phyloP scores from a whole-genome alignment of 345 rosid genomes.

The Linum usitatissimum region DNA sequence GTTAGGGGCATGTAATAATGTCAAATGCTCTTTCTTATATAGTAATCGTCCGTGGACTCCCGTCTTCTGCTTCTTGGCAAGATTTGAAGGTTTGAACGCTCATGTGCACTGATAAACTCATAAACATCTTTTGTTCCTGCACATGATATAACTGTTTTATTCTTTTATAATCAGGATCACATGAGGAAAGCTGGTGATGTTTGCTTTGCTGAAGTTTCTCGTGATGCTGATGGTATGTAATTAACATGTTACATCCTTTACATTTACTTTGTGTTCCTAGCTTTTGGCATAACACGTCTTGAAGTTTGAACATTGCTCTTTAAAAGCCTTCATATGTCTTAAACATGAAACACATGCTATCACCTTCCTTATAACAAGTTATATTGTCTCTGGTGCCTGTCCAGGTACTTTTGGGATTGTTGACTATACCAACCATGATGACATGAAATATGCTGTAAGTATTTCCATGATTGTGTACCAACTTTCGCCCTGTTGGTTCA shows the following conservation, averaged over 20 bases:
- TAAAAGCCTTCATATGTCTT: neutral
- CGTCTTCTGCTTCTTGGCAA: slow-evolving; percentile 98
- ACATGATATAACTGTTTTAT: slow-evolving; percentile 4
- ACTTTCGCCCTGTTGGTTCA: neutral
- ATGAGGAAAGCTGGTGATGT: slow-evolving; percentile 98
- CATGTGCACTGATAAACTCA: slow-evolving; percentile 1
- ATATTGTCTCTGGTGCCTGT: slow-evolving; percentile 1
- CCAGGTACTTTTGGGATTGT: slow-evolving; percentile 87
- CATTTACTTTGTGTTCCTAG: neutral
- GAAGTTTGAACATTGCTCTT: neutral
- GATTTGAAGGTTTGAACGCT: slow-evolving; percentile 63
- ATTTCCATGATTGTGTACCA: neutral
- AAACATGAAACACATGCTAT: neutral
- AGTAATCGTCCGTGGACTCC: slow-evolving; percentile 82
- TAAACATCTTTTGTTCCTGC: neutral
- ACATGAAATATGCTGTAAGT: slow-evolving; percentile 96
- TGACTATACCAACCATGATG: slow-evolving; percentile 83
- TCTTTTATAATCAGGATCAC: slow-evolving; percentile 54
- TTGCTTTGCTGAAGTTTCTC: slow-evolving; percentile 85
- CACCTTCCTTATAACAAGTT: neutral
- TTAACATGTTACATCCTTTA: neutral
- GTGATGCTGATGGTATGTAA: slow-evolving; percentile 68
- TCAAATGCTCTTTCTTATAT: slow-evolving; percentile 12
- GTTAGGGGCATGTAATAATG: neutral
- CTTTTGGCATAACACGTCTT: neutral